Evolutionary conservation across 2,329 filamentous ascomycete genomes (phyloP), one percentile per base, ranked within the genome.

Genomic region (Hortaea sp.): DNA sequence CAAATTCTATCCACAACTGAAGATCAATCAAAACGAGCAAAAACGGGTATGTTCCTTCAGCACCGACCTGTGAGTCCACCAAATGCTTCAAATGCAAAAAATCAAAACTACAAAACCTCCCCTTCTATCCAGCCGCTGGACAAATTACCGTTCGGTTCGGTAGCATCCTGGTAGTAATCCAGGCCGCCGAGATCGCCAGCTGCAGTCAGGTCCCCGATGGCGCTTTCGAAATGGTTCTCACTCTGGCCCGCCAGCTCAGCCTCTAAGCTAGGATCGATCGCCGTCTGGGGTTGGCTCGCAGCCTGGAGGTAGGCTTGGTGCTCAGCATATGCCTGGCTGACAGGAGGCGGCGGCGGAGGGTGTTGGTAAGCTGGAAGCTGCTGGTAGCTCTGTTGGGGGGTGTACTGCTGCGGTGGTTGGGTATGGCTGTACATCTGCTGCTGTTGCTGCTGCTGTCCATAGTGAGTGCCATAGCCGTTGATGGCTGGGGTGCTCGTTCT

Each of bases 231-330:
- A 32, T 63, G 59, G 34, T 46, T 53, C 39, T 58, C 52, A 10
- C 39, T 50, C 35, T 39, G 10, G 13, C 37, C 37, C 37, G 13
- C 41, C 27, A 43, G n/a, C 44, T 47, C 55, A 29, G 50, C 56
- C 28, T 59, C 55, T 37, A 63, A 45, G 32, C 46, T 49, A 1
- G 60, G 60, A 47, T 63, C 60, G 42, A 63, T 59, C 32, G 53
- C 57, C 7, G 54, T 49, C 46, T 59, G 57, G 10, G 60, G 56
- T 49, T 62, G 59, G 5, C 58, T 51, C 7, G 55, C 53, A 11
- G 50, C 49, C 41, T 59, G 53, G 12, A 62, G 50, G 41, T 62
- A 63, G 40, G 57, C 55, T 39, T 56, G 53, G 42, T 63, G 60
- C 49, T 63, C 59, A 20, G 43, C 43, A 39, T 60, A 59, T 39